Percentiles rank a stretch among this genome's conserved stretches.
Evolutionary conservation across 495 filamentous ascomycete genomes (phyloP).

Genomic region (Chaetomium fimeti): DNA sequence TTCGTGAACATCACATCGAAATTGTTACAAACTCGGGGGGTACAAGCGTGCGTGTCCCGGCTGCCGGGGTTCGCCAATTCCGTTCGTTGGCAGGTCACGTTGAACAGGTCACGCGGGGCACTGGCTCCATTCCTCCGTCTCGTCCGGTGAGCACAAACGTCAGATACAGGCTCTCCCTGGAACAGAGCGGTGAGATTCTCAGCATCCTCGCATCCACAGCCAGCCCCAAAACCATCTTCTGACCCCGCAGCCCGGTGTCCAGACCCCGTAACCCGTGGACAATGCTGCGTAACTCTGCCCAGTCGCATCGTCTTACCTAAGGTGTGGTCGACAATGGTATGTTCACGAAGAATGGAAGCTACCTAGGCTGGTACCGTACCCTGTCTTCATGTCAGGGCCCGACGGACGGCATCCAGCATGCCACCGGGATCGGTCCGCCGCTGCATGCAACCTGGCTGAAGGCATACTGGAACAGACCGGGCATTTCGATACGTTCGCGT

Average conservation of each 20-base stretch:
- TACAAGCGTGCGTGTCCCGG: neutral
- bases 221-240: too few relatives aligned
- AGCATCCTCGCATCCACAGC: too few relatives aligned
- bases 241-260: neutral
- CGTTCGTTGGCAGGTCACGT: conserved; percentile 9
- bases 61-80: neutral
- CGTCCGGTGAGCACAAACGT: conserved; percentile 4
- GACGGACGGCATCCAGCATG: neutral
- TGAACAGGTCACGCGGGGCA: conserved; percentile 16
- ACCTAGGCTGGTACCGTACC: neutral
- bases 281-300: neutral
- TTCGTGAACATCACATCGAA: too few relatives aligned
- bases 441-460: neutral
- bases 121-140: conserved; percentile 3
- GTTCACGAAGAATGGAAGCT: too few relatives aligned
- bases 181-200: neutral
- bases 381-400: neutral
- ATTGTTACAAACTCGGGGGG: neutral
- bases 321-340: too few relatives aligned
- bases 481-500: neutral
- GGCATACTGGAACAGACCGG: neutral
- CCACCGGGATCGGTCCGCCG: neutral
- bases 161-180: conserved; percentile 1
- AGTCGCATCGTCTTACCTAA: neutral
- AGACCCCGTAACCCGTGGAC: conserved; percentile 2